Percentiles rank a stretch among this genome's conserved stretches.
Conservation (phyloP, 2,329 filamentous ascomycete genomes). For the Nannizziopsis arthrosporioides region DNA sequence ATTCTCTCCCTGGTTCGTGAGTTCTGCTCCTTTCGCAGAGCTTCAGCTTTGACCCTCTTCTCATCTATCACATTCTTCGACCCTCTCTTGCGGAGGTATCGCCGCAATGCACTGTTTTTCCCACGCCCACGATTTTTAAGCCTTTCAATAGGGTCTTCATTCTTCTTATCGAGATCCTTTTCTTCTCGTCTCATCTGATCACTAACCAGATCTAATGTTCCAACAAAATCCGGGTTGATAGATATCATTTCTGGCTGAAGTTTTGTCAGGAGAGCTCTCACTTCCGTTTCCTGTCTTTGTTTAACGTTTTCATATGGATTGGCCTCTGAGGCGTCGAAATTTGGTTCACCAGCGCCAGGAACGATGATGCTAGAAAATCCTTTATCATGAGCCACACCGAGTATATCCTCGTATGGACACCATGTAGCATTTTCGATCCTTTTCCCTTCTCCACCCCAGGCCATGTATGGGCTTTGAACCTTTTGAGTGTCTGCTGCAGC, state of each 20-base stretch:
- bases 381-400: slow-evolving; percentile 70
- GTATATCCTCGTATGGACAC: slow-evolving; percentile 90
- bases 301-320: slow-evolving; percentile 93
- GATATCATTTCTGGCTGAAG: slow-evolving; percentile 95
- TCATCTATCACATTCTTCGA: slow-evolving; percentile 93
- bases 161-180: slow-evolving; percentile 64
- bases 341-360: slow-evolving; percentile 90
- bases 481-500: slow-evolving; percentile 59
- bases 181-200: slow-evolving; percentile 66
- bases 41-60: slow-evolving; percentile 75
- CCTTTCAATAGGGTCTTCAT: slow-evolving; percentile 46
- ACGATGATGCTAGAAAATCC: slow-evolving; percentile 86
- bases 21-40: slow-evolving; percentile 58
- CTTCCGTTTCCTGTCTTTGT: slow-evolving; percentile 85
- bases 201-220: slow-evolving; percentile 70
- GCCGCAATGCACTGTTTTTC: slow-evolving; percentile 77
- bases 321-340: slow-evolving; percentile 83
- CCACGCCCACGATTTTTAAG: slow-evolving; percentile 69
- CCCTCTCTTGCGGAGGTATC: slow-evolving; percentile 82
- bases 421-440: slow-evolving; percentile 70
- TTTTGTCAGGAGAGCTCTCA: slow-evolving; percentile 84
- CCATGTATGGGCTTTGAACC: slow-evolving; percentile 80
- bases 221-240: slow-evolving; percentile 82
- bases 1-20: slow-evolving; percentile 57
- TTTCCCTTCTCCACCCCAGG: slow-evolving; percentile 78